phyloP scores from a whole-genome alignment of 176 grass and related monocot species.

The Bromus sterilis region DNA sequence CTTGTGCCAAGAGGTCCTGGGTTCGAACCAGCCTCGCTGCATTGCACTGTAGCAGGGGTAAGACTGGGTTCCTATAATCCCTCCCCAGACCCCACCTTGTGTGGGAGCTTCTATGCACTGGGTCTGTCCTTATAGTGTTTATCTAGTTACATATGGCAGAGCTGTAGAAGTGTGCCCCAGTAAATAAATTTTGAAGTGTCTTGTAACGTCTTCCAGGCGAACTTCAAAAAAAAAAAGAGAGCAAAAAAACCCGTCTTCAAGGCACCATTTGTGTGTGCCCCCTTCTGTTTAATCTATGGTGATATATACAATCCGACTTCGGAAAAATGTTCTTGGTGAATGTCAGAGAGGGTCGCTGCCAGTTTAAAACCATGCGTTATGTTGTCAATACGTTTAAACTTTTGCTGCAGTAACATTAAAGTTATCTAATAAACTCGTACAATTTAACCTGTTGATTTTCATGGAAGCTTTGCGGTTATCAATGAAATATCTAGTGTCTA shows the following conservation, averaged over 20 bases:
- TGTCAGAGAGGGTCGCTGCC: background rate
- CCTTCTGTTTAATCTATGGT: background rate
- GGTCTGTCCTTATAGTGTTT: too few relatives aligned
- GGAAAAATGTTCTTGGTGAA: background rate
- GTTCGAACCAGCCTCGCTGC: too few relatives aligned
- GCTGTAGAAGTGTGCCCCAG: background rate
- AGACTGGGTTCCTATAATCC: too few relatives aligned
- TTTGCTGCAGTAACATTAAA: background rate
- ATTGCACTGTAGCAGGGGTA: too few relatives aligned
- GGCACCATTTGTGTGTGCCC: background rate
- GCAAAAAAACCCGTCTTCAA: too few relatives aligned
- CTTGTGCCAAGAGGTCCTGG: too few relatives aligned
- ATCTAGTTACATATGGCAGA: background rate
- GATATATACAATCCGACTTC: background rate
- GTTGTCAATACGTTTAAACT: background rate
- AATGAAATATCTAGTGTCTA: background rate
- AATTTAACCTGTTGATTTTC: background rate
- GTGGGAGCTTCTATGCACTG: too few relatives aligned
- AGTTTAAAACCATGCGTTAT: background rate
- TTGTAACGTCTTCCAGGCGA: too few relatives aligned
- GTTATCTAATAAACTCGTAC: background rate
- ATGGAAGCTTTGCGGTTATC: background rate
- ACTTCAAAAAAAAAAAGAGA: too few relatives aligned
- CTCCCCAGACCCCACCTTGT: too few relatives aligned
- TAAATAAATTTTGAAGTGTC: background rate